Base-by-base conservation (phyloP, 2,329 filamentous ascomycete species). In the Paecilomyces formosus region DNA sequence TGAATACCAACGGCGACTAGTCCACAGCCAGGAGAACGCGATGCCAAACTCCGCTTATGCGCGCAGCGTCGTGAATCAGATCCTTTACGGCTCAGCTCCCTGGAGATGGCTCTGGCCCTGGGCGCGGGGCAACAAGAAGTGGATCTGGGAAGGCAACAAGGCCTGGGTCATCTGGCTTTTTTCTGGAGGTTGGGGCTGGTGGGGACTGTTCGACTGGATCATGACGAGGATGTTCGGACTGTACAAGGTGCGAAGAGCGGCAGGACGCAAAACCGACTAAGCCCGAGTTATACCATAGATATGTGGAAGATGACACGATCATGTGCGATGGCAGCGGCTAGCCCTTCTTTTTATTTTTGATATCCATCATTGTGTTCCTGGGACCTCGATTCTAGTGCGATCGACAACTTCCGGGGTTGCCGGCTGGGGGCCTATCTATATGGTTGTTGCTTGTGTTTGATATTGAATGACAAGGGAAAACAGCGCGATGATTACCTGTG, bases 41-140 rank as follows among this genome's bases (percentile, higher is more conserved):
- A 82, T 85, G 75, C 72, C 79, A 28, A 79, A 79, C 53, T 74
- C 80, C 52, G 70, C 70, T 24, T 86, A 85, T 69, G 84, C 84
- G 15, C 71, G 72, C 57, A 78, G 76, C 39, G 83, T 85, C 2
- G 83, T 85, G 4, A 69, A 69, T 8, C 78, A 84, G 64, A 74
- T 85, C 11, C 65, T 85, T 54, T 73, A 68, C 67, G 79, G 73
- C 39, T 71, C 75, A 50, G 72, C 72, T 3, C 73, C 73, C n/a
- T 76, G 75, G 66, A 70, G 78, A 53, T 79, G 78, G 77, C 64
- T 84, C 13, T 84, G 81, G 81, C 74, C 74, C 0, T 75, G 73
- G 72, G 66, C 69, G 13, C 64, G 64, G 45, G 71, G 70, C n/a
- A 68, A 65, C 26, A 72, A 72, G 63, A 69, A 59, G 30, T 76